phyloP scores from a whole-genome alignment of 495 filamentous ascomycete species.

The Pyronema domesticum region DNA sequence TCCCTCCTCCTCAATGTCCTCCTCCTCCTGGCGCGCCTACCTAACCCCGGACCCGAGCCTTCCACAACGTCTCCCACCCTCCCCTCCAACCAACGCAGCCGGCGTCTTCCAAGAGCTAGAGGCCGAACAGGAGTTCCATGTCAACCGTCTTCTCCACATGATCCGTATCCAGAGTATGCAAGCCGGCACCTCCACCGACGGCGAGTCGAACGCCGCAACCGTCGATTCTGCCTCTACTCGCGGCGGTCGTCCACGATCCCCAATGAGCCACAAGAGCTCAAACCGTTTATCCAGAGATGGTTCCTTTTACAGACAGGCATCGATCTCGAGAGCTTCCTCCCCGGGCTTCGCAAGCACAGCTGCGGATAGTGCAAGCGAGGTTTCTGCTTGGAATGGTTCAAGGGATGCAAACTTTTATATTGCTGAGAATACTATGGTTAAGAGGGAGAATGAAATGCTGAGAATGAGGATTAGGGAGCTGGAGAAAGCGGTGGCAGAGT shows the following conservation, averaged over 20 bases:
- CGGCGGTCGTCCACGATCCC: constrained; percentile 42
- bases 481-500: constrained; percentile 32
- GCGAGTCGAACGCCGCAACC: constrained; percentile 35
- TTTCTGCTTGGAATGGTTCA: constrained; percentile 31
- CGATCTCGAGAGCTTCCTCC: constrained; percentile 34
- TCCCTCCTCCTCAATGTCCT: constrained; percentile 15
- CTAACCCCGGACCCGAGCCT: constrained; percentile 13
- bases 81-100: constrained; percentile 40
- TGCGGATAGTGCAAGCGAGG: constrained; percentile 14
- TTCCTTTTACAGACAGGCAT: constrained; percentile 12
- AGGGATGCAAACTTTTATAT: constrained; percentile 72
- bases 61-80: constrained; percentile 24
- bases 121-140: constrained; percentile 87
- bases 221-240: constrained; percentile 51
- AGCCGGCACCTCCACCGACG: constrained; percentile 39
- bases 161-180: constrained; percentile 78
- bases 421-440: constrained; percentile 72
- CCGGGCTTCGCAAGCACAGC: constrained; percentile 28
- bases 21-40: constrained; percentile 17
- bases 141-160: constrained; percentile 78
- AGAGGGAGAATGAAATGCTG: constrained; percentile 87
- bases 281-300: constrained; percentile 17
- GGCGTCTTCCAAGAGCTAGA: constrained; percentile 89
- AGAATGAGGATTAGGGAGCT: constrained; percentile 69
- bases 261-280: constrained; percentile 15